A percentile compares a stretch with the other conserved stretches of the same genome.
These are phyloP conservation scores for Tripterygium wilfordii DNA, from an alignment of 177 flowering plant species.

Conservation along the genomic window DNA sequence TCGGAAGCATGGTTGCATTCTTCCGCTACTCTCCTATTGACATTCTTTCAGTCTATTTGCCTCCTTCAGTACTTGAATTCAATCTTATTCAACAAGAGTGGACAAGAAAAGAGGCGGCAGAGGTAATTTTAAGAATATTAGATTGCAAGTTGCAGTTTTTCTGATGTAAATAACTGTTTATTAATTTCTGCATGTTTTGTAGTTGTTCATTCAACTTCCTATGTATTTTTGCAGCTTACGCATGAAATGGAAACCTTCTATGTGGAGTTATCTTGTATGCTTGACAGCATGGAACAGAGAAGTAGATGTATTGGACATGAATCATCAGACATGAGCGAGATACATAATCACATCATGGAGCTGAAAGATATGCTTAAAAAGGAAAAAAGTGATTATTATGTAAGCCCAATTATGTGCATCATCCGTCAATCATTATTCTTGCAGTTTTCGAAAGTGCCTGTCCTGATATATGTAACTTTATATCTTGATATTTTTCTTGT, in stretches of 20 bases:
- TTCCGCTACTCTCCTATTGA: slow-evolving; percentile 90
- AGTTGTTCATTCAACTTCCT: slow-evolving; percentile 2
- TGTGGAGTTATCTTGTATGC: slow-evolving; percentile 50
- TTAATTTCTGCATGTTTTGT: background rate
- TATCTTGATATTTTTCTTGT: no score
- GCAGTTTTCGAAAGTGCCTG: no score
- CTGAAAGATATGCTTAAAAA: slow-evolving; percentile 51
- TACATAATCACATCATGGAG: slow-evolving; percentile 46
- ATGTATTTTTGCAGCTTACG: slow-evolving; percentile 41
- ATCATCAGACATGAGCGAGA: slow-evolving; percentile 30
- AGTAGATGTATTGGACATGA: slow-evolving; percentile 29
- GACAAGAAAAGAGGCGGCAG: slow-evolving; percentile 61
- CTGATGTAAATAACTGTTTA: no score
- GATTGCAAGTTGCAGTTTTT: no score
- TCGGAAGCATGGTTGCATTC: slow-evolving; percentile 88
- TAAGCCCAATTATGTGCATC: no score
- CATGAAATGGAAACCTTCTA: slow-evolving; percentile 55
- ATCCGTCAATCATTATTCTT: no score
- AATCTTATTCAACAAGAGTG: slow-evolving; percentile 47
- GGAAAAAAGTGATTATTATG: slow-evolving; percentile 65
- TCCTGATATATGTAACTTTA: no score
- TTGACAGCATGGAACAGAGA: slow-evolving; percentile 52
- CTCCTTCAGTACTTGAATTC: slow-evolving; percentile 75
- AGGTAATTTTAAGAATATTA: slow-evolving; percentile 43
- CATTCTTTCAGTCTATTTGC: slow-evolving; percentile 73